These are phyloP conservation scores for Moesziomyces antarcticus DNA, from an alignment of 1,284 basidiomycete genomes.

Conservation along the genomic window DNA sequence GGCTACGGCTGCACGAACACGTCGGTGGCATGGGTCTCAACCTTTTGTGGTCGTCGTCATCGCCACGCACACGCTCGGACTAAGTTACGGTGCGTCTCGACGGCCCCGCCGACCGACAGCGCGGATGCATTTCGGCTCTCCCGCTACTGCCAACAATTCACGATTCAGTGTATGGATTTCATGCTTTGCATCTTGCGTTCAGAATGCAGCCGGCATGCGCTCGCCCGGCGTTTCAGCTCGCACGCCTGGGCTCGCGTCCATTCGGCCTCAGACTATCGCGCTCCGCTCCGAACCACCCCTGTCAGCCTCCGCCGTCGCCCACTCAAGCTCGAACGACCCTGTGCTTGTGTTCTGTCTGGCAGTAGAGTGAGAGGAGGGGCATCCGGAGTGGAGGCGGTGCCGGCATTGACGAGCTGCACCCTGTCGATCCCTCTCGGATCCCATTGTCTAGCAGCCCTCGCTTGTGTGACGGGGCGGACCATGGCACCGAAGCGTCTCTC, in stretches of 20 bases:
- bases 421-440: slow-evolving; percentile 16
- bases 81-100: slow-evolving; percentile 5
- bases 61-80: slow-evolving; percentile 1
- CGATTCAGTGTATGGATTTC: background rate
- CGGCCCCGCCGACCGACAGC: background rate
- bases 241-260: background rate
- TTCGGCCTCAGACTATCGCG: no score
- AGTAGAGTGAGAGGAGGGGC: no score
- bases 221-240: slow-evolving; percentile 1
- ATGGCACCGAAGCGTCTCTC: no score
- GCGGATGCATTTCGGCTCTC: background rate
- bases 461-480: no score
- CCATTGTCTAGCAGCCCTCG: background rate
- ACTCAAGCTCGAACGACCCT: no score
- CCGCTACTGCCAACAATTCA: background rate
- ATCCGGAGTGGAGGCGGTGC: background rate
- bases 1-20: background rate
- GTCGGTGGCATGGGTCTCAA: background rate
- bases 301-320: no score
- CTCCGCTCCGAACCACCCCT: no score
- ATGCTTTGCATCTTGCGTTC: slow-evolving; percentile 16
- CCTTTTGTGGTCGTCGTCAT: background rate
- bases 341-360: no score
- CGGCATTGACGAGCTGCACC: slow-evolving; percentile 9
- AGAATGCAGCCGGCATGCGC: slow-evolving; percentile 29